A percentile compares a stretch with the other conserved stretches of the same genome.
Conservation (phyloP, 805 yeast species). For the Saturnispora quitensis region DNA sequence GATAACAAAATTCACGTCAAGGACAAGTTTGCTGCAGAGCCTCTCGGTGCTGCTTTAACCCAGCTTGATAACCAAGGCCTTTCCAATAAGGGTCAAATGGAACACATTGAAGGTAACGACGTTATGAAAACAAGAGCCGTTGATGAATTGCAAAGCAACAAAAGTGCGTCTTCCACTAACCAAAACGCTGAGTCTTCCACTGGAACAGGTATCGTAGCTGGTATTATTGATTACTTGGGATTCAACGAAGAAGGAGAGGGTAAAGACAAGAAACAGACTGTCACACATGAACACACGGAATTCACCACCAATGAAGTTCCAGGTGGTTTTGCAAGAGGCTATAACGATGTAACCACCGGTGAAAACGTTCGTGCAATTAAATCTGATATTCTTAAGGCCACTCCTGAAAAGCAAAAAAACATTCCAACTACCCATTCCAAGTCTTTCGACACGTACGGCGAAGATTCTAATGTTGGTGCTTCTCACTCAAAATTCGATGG, state of each 20-base stretch:
- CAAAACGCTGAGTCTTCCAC: neutral
- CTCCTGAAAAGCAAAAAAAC: neutral
- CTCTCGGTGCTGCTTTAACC: constrained; percentile 3
- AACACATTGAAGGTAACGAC: neutral
- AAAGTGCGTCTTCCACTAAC: neutral
- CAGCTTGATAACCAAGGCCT: neutral
- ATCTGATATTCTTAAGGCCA: neutral
- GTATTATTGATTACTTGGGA: constrained; percentile 10
- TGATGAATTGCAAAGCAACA: neutral
- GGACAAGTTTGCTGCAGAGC: neutral
- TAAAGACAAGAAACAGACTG: neutral
- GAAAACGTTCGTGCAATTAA: neutral
- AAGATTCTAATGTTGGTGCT: neutral
- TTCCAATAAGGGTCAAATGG: neutral
- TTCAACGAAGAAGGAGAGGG: neutral
- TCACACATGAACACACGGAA: neutral
- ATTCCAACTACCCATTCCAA: neutral
- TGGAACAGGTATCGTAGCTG: constrained; percentile 2
- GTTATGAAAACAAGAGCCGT: neutral
- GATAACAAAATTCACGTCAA: constrained; percentile 1
- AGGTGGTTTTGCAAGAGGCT: constrained; percentile 3
- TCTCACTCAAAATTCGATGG: neutral
- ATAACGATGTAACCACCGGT: neutral
- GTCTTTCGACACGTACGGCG: neutral
- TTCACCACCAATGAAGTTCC: neutral